These are phyloP conservation scores for Ambrosia trifida DNA, from an alignment of 129 eudicot species.

Conservation along the genomic window DNA sequence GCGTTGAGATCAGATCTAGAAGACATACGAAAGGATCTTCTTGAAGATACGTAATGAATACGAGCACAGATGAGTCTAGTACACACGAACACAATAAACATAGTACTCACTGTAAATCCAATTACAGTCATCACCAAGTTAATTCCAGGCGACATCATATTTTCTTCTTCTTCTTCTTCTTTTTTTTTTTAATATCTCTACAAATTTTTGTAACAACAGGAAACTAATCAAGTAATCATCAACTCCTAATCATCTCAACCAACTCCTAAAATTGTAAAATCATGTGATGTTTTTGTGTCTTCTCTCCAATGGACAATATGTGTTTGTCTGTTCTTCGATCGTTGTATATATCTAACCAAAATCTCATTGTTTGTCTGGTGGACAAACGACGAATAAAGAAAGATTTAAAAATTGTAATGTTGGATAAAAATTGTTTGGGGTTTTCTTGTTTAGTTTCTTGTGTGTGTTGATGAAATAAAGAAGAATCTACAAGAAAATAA, in stretches of 20 bases:
- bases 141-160: constrained; percentile 63
- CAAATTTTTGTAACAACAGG: not conserved
- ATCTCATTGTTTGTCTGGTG: constrained; percentile 38
- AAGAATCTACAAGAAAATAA: constrained; percentile 13
- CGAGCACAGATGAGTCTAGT: constrained; percentile 92
- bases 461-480: constrained; percentile 23
- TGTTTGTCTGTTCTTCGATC: constrained; percentile 26
- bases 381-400: constrained; percentile 18
- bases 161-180: too few relatives aligned
- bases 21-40: constrained; percentile 63
- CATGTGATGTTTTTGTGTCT: constrained; percentile 18
- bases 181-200: not conserved
- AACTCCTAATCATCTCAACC: constrained; percentile 10
- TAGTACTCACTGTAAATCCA: constrained; percentile 75
- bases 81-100: constrained; percentile 92
- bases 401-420: not conserved
- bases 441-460: not conserved
- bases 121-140: constrained; percentile 98
- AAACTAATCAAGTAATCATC: constrained; percentile 4
- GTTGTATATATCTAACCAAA: constrained; percentile 27
- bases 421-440: not conserved
- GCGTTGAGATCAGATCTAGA: constrained; percentile 78
- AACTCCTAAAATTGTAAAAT: constrained; percentile 1
- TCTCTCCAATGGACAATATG: constrained; percentile 26
- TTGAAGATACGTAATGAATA: constrained; percentile 61